Evolutionary conservation across 108 stramenopile genomes (phyloP), one percentile per base, ranked within the genome.

Genomic region (Stephanodiscus triporus): DNA sequence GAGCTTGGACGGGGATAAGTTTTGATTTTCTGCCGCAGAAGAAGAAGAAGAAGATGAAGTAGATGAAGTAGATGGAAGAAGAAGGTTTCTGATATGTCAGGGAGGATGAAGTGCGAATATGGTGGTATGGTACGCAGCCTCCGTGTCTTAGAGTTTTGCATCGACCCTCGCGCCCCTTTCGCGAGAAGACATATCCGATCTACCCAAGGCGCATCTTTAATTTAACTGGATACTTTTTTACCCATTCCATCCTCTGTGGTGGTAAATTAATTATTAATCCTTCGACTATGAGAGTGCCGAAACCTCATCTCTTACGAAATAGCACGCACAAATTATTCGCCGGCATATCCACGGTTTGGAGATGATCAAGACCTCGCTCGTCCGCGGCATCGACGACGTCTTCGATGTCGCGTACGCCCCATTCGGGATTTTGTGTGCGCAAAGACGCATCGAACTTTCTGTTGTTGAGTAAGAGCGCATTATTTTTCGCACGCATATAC

Each of bases 311-410:
- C 32, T 34, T 49, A 49, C 19, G 19, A 49, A 49, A 49, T 19
- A 16, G 19, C n/a, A 49, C 19, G 6, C 48, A 16, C 50, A 87
- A 57, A 69, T 95, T 95, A 70, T 95, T 91, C 16, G 94, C 85
- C 36, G 94, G 94, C 94, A 95, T 95, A n/a, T 91, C 91, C 20
- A 91, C 75, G 32, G 47, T 72, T 36, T 88, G 68, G 0, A 84
- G 55, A 19, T 84, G 75, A 45, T 80, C 75, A 23, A 95, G 64
- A 7, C 89, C 90, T 43, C 84, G 56, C 4, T 67, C 30, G 26
- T 84, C 49, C 13, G 91, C 94, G 37, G 68, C 77, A 17, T 84
- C 68, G 6, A 82, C 40, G 3, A 92, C 94, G 27, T 88, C 84
- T 53, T 91, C 90, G 58, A 95, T 70, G 68, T 92, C 64, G 34